Base-by-base conservation (phyloP, 208 protist genomes). In the Spongospora subterranea region DNA sequence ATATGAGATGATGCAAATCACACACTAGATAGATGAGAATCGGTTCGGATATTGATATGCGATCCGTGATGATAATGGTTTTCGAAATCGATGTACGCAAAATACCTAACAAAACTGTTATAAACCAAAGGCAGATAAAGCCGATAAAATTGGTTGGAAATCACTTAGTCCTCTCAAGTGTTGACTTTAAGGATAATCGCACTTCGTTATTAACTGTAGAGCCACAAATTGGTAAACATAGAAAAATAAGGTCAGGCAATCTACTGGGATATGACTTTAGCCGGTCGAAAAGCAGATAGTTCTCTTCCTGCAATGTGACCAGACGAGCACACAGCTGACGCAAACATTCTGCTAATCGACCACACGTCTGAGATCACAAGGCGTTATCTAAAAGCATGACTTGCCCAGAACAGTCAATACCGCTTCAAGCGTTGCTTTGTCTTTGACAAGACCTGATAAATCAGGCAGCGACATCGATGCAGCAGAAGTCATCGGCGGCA, bases 31-130 rank as follows among this genome's bases (percentile, higher is more conserved):
- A 82, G 40, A 35, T 82, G 71, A 20, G 71, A 82, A 20, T 82
- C 71, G 71, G 71, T 82, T 82, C 71, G 6, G n/a, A 82, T 43
- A n/a, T 82, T 82, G 17, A 20, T 13, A 35, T 82, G 71, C n/a
- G 6, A 39, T 20, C 71, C 71, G n/a, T 45, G 35, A 6, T 6
- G 6, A 43, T 82, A 82, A 43, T 82, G 71, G n/a, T 82, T 6
- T n/a, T 82, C 71, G n/a, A 82, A 82, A 82, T 82, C 71, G 17
- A 82, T 39, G 35, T 82, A 82, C 17, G 71, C 71, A 43, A 40
- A 82, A 82, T 82, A 82, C 35, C 71, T 82, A 43, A 20, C 17
- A 39, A 43, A 82, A 35, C 71, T 6, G 71, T 82, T 29, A 29
- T 65, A 13, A 82, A 43, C 71, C 6, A 39, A 35, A 17, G n/a